Conservation (phyloP, 148 eudicot genomes). For the Beta vulgaris region DNA sequence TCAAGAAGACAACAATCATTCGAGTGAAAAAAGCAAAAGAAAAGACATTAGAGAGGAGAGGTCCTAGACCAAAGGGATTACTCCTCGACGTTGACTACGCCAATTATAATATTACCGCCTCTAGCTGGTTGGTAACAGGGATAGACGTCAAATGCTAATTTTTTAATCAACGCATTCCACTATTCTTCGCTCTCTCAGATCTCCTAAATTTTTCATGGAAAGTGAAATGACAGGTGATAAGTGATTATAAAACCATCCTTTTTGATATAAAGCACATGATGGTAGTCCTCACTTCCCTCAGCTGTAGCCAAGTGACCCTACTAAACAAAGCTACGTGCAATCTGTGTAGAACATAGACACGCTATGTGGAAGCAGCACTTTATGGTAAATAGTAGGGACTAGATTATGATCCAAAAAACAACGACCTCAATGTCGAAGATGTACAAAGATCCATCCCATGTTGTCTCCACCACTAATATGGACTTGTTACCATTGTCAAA, state of each 20-base stretch:
- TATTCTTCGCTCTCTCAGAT: not conserved
- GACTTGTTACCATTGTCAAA: too few species aligned
- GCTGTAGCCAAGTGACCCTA: not conserved
- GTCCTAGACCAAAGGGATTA: not conserved
- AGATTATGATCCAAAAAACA: not conserved
- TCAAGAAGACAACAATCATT: not conserved
- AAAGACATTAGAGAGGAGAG: not conserved
- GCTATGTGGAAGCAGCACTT: not conserved
- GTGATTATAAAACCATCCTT: too few species aligned
- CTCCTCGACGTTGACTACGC: too few species aligned
- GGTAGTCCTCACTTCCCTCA: too few species aligned
- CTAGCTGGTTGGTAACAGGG: too few species aligned
- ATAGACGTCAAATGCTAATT: too few species aligned
- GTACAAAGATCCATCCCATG: not conserved
- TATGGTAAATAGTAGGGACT: not conserved
- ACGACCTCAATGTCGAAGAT: not conserved
- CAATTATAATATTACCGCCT: too few species aligned
- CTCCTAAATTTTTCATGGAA: not conserved
- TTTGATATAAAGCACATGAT: too few species aligned
- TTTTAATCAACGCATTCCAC: not conserved
- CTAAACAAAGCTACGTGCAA: not conserved
- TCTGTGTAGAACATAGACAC: not conserved
- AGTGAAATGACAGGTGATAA: not conserved
- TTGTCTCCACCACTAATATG: not conserved
- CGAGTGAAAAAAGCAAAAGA: not conserved